Conservation (phyloP, 139 green algal genomes). For the Volvox reticuliferus region DNA sequence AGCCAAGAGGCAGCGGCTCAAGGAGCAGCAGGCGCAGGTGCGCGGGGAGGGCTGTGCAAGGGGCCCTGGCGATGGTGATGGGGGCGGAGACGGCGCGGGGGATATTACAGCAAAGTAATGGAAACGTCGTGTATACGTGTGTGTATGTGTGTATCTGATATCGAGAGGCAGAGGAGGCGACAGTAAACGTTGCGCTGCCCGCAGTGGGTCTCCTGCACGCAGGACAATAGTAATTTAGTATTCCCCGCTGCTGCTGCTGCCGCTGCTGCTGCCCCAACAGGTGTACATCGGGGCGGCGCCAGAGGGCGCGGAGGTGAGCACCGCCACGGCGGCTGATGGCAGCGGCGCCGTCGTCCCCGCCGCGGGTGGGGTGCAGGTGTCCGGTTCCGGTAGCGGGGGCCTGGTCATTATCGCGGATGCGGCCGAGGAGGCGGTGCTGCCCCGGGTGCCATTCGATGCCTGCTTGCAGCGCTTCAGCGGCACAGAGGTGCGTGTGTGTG, state of each 20-base stretch:
- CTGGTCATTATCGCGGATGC: conserved; percentile 37
- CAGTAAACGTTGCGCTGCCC: too few relatives aligned
- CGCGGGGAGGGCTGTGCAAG: neutral
- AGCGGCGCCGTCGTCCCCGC: neutral
- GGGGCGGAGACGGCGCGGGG: neutral
- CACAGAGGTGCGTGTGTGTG: conserved; percentile 45
- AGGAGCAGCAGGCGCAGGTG: conserved; percentile 64
- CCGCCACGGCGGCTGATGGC: neutral
- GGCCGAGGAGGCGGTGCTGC: conserved; percentile 54
- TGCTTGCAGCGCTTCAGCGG: conserved; percentile 85
- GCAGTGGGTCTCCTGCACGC: too few relatives aligned
- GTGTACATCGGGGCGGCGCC: conserved; percentile 67
- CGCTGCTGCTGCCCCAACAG: neutral
- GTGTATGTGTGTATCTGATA: too few relatives aligned
- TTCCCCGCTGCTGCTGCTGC: neutral
- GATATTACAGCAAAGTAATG: too few relatives aligned
- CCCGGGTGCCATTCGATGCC: conserved; percentile 85
- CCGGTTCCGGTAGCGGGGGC: conserved; percentile 5
- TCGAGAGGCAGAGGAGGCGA: too few relatives aligned
- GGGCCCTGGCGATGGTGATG: too few relatives aligned
- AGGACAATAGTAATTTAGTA: neutral
- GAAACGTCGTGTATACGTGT: too few relatives aligned
- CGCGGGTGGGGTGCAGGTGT: neutral
- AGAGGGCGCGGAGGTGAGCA: neutral
- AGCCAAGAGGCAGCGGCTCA: conserved; percentile 79